phyloP scores from a whole-genome alignment of 225 moss, liverwort and hornwort species.

The Sphagnum tenellum region DNA sequence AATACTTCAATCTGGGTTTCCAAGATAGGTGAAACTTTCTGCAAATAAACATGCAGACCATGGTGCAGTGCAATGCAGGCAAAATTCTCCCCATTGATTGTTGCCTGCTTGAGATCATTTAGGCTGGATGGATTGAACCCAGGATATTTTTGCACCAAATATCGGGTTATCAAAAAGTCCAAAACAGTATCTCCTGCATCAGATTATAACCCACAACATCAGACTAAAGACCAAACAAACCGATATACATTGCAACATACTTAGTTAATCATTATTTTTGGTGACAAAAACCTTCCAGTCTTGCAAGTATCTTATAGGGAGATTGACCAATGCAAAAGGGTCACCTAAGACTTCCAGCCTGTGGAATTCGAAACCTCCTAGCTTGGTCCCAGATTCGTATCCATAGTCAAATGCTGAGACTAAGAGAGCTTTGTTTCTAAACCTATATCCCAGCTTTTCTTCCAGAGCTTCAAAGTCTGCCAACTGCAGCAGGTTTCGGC shows the following conservation, averaged over 20 bases:
- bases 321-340: background rate
- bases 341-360: constrained; percentile 59
- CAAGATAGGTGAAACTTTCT: constrained; percentile 43
- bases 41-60: constrained; percentile 45
- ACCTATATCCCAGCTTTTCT: constrained; percentile 46
- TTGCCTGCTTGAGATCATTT: constrained; percentile 65
- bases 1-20: constrained; percentile 39
- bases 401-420: constrained; percentile 46
- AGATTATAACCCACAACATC: no score
- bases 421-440: constrained; percentile 33
- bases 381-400: constrained; percentile 1
- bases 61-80: constrained; percentile 46
- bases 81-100: constrained; percentile 60
- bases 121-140: constrained; percentile 49
- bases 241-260: no score
- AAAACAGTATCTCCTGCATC: constrained; percentile 53
- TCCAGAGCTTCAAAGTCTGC: constrained; percentile 31
- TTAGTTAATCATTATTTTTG: no score
- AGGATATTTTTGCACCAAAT: constrained; percentile 42
- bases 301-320: no score
- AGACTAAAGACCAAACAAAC: no score
- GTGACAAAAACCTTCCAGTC: no score
- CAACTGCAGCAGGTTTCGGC: constrained; percentile 8
- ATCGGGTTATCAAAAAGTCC: constrained; percentile 52
- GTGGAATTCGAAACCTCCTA: constrained; percentile 27